Percentiles rank a stretch among this genome's conserved stretches.
Evolutionary conservation across 2,329 filamentous ascomycete species (phyloP).

Genomic region (Stemphylium lycopersici): DNA sequence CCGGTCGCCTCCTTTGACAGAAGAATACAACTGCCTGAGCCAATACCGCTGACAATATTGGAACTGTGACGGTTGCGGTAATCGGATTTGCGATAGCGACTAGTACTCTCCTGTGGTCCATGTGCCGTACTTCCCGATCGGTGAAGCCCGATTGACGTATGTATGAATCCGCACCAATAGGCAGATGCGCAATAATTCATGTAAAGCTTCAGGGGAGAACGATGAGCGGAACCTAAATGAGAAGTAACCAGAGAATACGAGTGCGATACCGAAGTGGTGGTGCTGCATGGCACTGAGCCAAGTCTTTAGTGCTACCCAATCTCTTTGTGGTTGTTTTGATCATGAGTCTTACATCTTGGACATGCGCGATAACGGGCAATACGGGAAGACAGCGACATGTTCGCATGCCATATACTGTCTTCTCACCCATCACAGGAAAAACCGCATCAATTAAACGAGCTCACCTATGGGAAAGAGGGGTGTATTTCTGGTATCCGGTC

Average conservation of each 20-base stretch:
- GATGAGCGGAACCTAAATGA: neutral
- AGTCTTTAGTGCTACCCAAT: too few species aligned
- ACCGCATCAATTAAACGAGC: too few species aligned
- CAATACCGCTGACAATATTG: neutral
- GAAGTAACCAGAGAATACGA: neutral
- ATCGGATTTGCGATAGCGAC: neutral
- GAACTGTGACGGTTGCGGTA: neutral
- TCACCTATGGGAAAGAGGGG: too few species aligned
- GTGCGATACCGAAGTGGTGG: neutral
- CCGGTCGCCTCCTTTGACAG: neutral
- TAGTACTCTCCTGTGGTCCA: neutral
- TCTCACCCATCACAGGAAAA: too few species aligned
- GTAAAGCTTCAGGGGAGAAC: slow-evolving; percentile 3
- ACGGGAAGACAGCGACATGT: too few species aligned
- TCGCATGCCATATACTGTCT: too few species aligned
- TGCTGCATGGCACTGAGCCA: neutral
- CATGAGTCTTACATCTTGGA: too few species aligned
- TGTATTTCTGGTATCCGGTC: too few species aligned
- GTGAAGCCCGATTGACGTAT: neutral
- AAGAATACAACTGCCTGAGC: neutral
- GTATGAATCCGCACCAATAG: neutral
- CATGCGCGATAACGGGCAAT: too few species aligned
- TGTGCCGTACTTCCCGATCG: rapidly evolving
- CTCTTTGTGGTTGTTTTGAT: too few species aligned
- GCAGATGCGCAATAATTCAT: neutral